Evolutionary conservation across 371 early-diverging fungal species (phyloP), one percentile per base, ranked within the genome.

Genomic region (Entomophthora muscae): DNA sequence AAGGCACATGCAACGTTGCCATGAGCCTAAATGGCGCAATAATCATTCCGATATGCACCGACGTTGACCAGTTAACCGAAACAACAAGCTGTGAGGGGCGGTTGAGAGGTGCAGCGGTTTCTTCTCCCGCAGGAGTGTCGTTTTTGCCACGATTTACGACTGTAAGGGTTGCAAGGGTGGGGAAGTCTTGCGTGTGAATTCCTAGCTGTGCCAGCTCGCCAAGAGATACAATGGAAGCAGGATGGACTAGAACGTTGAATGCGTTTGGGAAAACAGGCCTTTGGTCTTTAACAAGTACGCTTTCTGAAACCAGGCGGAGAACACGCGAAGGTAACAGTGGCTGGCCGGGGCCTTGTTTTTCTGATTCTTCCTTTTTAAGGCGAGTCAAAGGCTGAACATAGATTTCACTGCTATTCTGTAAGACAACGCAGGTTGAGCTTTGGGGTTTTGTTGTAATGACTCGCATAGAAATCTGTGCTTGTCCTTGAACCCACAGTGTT

Each of bases 401-500:
- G 33, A 28, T 53, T 31, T 52, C 28, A n/a, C 29, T 53, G 26
- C 23, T 63, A 22, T 7, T 54, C 55, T 23, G 13, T 63, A 53
- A 17, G 22, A 21, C 21, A 10, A 29, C 24, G 17, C 22, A 21
- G 17, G 17, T 27, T 63, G 21, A 17, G 31, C 21, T 54, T 63
- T 29, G 32, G 12, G 54, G 53, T 42, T 24, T 30, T 60, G 24
- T 53, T 23, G 21, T 30, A n/a, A 52, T 3, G 22, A 2, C 31
- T 21, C 24, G 24, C 42, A 61, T 17, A 51, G 21, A 32, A 42
- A 61, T 22, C 22, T 10, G 42, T 3, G 12, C 52, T 5, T 22
- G 31, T 51, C 22, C 31, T 33, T 61, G 42, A 51, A 61, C 77
- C 87, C 90, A 88, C 58, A 92, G 76, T 29, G 84, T 77, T 51